Conservation (phyloP, 768 basidiomycete genomes). For the Leccinum ochraceum region DNA sequence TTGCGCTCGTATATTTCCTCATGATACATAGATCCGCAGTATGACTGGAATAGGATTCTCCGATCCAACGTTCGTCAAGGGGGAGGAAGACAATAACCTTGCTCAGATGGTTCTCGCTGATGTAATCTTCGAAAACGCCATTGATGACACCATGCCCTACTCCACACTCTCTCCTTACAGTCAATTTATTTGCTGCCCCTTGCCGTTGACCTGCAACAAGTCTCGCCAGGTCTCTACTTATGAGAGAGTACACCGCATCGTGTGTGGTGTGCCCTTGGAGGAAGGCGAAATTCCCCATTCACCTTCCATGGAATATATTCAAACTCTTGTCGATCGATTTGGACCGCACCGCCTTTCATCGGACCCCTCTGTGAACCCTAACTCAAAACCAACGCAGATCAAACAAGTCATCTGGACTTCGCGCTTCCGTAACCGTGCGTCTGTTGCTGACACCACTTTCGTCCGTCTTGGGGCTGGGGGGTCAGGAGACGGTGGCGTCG, state of each 20-base stretch:
- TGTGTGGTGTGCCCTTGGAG: conserved; percentile 37
- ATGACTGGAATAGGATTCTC: conserved; percentile 42
- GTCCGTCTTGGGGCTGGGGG: conserved; percentile 26
- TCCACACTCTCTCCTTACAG: conserved; percentile 30
- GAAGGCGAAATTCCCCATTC: conserved; percentile 38
- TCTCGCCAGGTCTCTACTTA: conserved; percentile 9
- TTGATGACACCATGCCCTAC: conserved; percentile 8
- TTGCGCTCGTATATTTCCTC: not conserved
- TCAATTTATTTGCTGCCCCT: conserved; percentile 38
- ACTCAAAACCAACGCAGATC: conserved; percentile 33
- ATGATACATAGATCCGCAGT: conserved; percentile 40
- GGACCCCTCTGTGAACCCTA: conserved; percentile 35
- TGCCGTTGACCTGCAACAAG: conserved; percentile 35
- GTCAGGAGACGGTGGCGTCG: conserved; percentile 13
- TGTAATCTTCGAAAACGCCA: conserved; percentile 34
- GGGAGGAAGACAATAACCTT: conserved; percentile 30
- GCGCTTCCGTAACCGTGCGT: conserved; percentile 45
- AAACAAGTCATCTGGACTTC: conserved; percentile 44
- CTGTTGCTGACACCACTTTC: conserved; percentile 43
- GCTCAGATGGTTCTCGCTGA: conserved; percentile 49
- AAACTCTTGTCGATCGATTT: conserved; percentile 41
- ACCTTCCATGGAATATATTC: conserved; percentile 44
- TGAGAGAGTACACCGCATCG: conserved; percentile 40
- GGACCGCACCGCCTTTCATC: conserved; percentile 39
- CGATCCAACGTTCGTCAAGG: conserved; percentile 39